Evolutionary conservation across 1,284 basidiomycete species (phyloP).

Genomic region (Tilletia horrida): DNA sequence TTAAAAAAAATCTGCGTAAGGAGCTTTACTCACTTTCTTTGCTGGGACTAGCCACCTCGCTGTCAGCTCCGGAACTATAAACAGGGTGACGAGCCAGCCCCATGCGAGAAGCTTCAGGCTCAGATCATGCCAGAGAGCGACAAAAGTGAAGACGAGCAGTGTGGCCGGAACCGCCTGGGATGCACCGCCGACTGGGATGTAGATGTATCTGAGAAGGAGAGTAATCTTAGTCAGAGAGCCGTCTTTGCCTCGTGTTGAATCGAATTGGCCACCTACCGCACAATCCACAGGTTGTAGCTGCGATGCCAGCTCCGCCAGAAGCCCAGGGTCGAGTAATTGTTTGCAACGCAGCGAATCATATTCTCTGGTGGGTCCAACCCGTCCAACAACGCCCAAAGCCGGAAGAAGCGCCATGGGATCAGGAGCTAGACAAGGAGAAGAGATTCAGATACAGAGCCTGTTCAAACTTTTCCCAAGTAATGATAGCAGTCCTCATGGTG

Average conservation of each 20-base stretch:
- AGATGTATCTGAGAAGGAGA: conserved; percentile 66
- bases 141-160: conserved; percentile 86
- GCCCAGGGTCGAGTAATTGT: conserved; percentile 88
- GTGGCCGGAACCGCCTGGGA: conserved; percentile 68
- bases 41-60: conserved; percentile 65
- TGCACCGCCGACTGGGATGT: conserved; percentile 82
- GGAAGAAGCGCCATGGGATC: conserved; percentile 95
- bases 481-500: neutral
- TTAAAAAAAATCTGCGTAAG: neutral
- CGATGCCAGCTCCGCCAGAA: conserved; percentile 98
- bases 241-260: neutral
- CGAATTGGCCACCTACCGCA: conserved; percentile 58
- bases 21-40: conserved; percentile 62
- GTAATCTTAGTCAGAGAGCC: neutral
- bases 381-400: conserved; percentile 85
- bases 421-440: conserved; percentile 64
- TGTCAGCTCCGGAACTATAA: conserved; percentile 81
- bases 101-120: conserved; percentile 83
- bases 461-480: neutral
- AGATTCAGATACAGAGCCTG: neutral
- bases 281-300: conserved; percentile 92
- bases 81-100: conserved; percentile 92
- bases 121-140: conserved; percentile 97
- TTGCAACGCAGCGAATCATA: conserved; percentile 97
- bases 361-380: conserved; percentile 94